Evolutionary conservation across 2,329 filamentous ascomycete genomes (phyloP), one percentile per base, ranked within the genome.

Genomic region (Truncatella angustata): DNA sequence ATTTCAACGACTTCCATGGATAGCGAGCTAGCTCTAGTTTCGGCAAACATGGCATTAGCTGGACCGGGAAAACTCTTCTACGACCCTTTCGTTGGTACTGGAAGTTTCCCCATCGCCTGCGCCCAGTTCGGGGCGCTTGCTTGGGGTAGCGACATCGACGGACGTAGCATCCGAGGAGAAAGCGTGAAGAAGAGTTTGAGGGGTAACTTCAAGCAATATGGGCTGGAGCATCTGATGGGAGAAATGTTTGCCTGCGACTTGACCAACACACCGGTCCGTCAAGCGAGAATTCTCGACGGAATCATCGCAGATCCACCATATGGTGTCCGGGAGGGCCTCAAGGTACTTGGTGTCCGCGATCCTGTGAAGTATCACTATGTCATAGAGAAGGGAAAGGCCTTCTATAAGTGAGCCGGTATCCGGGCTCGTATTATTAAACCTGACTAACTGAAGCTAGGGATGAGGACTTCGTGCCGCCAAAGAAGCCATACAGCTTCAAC

Each of bases 1-100:
- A 97, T 99, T 62, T 91, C 88, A 60, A 97, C 93, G 0, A 99
- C 94, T 0, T 94, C 90, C 42, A 97, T 99, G 94, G 94, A 99
- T 66, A 89, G 93, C 0, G 94, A 97, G 68, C 78, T 99, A 39
- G 90, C 91, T 11, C 79, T 99, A 1, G 76, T 99, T 20, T 97
- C 92, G 0, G 94, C 93, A 2, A 99, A 97, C 64, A 85, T 99
- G 60, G 90, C 90, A 0, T 82, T 90, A 12, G 91, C 91, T 0
- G 86, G 76, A 0, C 88, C 91, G 0, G 93, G 91, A 0, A 95
- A 90, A 65, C 67, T 97, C 2, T 90, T 96, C 62, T 97, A 93
- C 63, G 94, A 99, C 61, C 94, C 94, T 0, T 99, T 99, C 65
- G 91, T 94, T 54, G 94, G 94, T 4, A 97, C 94, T 0, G 94